These are phyloP conservation scores for Botryotinia narcissicola DNA, from an alignment of 2,329 filamentous ascomycete genomes.

Conservation along the genomic window DNA sequence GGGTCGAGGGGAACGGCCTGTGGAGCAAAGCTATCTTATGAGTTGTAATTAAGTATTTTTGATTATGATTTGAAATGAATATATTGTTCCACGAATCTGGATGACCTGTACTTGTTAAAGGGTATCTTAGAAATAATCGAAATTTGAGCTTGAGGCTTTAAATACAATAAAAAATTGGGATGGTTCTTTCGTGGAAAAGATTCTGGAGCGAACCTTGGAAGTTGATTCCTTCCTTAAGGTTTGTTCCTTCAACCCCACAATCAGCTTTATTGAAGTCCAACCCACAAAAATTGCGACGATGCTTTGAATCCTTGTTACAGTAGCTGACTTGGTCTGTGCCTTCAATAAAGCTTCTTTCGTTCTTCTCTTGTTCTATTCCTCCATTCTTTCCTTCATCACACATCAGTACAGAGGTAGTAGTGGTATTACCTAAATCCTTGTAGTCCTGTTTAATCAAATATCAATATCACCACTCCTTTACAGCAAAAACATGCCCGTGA, in stretches of 20 bases:
- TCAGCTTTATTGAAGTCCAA: conserved; percentile 8
- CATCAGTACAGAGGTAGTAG: background rate
- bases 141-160: background rate
- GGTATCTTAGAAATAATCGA: conserved; percentile 6
- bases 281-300: conserved; percentile 8
- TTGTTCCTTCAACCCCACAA: conserved; percentile 7
- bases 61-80: conserved; percentile 4
- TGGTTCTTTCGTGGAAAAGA: conserved; percentile 11
- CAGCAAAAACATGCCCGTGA: background rate
- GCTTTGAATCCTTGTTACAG: conserved; percentile 3
- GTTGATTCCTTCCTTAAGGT: conserved; percentile 5
- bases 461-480: background rate
- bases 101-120: background rate
- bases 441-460: background rate
- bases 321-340: conserved; percentile 4
- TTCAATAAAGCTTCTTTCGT: background rate
- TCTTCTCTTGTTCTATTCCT: background rate
- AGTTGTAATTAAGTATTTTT: background rate
- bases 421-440: background rate
- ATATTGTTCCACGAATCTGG: background rate
- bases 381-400: background rate
- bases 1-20: background rate
- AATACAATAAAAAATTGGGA: background rate
- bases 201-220: conserved; percentile 11
- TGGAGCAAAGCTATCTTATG: background rate